Base-by-base conservation (phyloP, 768 basidiomycete species). In the Lentinus brumalis region DNA sequence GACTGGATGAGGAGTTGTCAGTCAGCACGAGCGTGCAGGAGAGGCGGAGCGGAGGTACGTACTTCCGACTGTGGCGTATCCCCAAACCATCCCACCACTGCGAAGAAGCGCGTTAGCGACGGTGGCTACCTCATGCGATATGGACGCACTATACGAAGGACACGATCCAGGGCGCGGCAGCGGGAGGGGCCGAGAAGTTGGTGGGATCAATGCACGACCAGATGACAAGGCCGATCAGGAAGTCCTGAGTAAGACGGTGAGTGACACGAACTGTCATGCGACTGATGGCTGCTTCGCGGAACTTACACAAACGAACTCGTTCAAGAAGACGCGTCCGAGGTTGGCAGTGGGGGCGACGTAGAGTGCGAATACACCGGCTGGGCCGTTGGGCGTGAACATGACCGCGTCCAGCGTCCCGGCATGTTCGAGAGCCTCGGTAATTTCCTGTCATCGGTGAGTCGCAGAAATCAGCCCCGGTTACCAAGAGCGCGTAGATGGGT, bases 71-170 rank as follows among this genome's bases (percentile, higher is more conserved):
- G 81, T 75, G 3, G 83, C 76, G 68, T 77, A 89, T 40, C 86
- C 84, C 87, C 87, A 89, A 60, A 89, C 80, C 39, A 78, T 78
- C 38, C 78, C 73, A 53, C 75, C 83, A 66, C 87, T 88, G 52
- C 26, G 51, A 21, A 39, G 10, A 4, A 26, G 15, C 12, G 16
- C 31, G 67, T 56, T 52, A 32, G 31, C 32, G 29, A 47, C 39
- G 9, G 14, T 31, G 41, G 41, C 42, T 10, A 7, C 5, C 26
- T n/a, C 11, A 2, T 12, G 5, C 35, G 7, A 35, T 7, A 11
- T 35, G 6, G 7, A 75, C 85, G 67, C 60, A 87, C 86, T 88
- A 89, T 65, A 81, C 78, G 46, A 86, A 67, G 21, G 79, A 78
- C 35, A 90, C 78, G 47, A 83, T 64, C 70, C 81, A 78, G 0